A percentile compares a stretch with the other conserved stretches of the same genome.
phyloP scores from a whole-genome alignment of 805 yeast genomes.

The Lachancea sp. region DNA sequence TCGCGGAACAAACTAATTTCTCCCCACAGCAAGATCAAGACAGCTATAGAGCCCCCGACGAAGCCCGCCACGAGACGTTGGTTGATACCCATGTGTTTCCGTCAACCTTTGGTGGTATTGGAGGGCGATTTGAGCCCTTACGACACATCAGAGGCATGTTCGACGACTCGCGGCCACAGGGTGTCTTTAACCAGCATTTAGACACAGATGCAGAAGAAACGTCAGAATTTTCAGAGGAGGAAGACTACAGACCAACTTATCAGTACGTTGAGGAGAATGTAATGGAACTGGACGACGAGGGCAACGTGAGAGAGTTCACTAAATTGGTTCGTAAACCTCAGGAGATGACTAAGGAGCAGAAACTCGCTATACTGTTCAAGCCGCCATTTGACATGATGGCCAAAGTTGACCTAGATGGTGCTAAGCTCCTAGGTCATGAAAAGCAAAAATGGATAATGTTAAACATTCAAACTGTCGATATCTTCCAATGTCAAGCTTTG shows the following conservation, averaged over 20 bases:
- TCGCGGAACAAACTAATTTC: slow-evolving; percentile 63
- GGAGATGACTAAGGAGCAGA: slow-evolving; percentile 33
- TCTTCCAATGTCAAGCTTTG: slow-evolving; percentile 81
- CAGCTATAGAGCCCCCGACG: slow-evolving; percentile 70
- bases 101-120: slow-evolving; percentile 35
- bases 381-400: slow-evolving; percentile 92
- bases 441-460: slow-evolving; percentile 75
- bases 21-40: slow-evolving; percentile 38
- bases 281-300: slow-evolving; percentile 33
- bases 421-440: slow-evolving; percentile 55
- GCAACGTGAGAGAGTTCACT: slow-evolving; percentile 32
- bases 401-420: slow-evolving; percentile 60
- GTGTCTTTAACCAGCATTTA: slow-evolving; percentile 35
- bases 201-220: slow-evolving; percentile 32
- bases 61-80: slow-evolving; percentile 61
- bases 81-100: slow-evolving; percentile 38
- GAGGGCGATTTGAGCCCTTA: slow-evolving; percentile 31
- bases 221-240: slow-evolving; percentile 32
- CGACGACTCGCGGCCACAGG: slow-evolving; percentile 31
- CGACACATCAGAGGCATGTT: slow-evolving; percentile 27
- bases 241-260: slow-evolving; percentile 32
- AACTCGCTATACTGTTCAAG: slow-evolving; percentile 75
- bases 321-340: slow-evolving; percentile 26
- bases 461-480: slow-evolving; percentile 79
- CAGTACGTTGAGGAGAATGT: slow-evolving; percentile 31